These are phyloP conservation scores for Rhizophagus sp. DNA, from an alignment of 192 early-diverging fungal species.

Conservation along the genomic window DNA sequence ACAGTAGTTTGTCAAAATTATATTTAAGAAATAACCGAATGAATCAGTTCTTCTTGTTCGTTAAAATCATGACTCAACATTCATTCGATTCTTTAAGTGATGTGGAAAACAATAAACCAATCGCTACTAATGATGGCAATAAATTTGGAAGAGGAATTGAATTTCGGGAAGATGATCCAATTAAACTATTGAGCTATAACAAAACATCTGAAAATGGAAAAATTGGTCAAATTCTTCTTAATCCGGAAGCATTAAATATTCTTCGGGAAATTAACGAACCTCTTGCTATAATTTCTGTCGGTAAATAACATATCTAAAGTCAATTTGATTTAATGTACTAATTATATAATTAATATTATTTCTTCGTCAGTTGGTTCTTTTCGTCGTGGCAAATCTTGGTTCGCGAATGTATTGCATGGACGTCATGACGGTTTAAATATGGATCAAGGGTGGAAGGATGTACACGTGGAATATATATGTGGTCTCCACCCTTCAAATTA, in stretches of 20 bases:
- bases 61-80: no score
- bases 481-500: conserved; percentile 4
- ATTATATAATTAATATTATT: no score
- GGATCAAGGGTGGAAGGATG: conserved; percentile 3
- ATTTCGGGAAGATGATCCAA: background rate
- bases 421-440: conserved; percentile 5
- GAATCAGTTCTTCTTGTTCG: no score
- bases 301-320: no score
- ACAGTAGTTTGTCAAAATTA: no score
- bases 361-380: background rate
- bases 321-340: no score
- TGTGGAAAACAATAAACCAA: no score
- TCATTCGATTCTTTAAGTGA: no score
- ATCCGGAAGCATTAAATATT: background rate
- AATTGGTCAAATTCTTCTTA: background rate
- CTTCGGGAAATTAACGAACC: conserved; percentile 6
- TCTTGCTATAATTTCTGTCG: conserved; percentile 4
- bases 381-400: conserved; percentile 19
- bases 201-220: background rate
- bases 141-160: background rate
- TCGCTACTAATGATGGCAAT: background rate
- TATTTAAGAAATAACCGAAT: no score
- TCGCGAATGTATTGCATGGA: conserved; percentile 9
- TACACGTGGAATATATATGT: conserved; percentile 20
- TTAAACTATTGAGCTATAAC: background rate